A percentile compares a stretch with the other conserved stretches of the same genome.
Evolutionary conservation across 306 rosid species (phyloP).

Genomic region (Lathyrus tuberosus): DNA sequence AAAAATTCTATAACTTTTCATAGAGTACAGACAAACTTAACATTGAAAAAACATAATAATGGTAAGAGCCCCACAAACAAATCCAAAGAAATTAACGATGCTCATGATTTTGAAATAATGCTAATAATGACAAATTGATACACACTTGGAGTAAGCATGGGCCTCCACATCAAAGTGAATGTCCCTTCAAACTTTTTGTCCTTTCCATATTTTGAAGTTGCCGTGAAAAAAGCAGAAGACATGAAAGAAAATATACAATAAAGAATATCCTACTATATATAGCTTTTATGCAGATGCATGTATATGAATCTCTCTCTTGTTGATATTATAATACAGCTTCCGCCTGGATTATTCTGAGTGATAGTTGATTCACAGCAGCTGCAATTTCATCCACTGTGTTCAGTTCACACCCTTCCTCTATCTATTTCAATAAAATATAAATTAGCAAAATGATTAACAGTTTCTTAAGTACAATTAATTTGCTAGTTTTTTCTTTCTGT

Average conservation of each 20-base stretch:
- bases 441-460: neutral
- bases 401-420: constrained; percentile 71
- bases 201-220: neutral
- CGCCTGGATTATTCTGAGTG: constrained; percentile 16
- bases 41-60: no score
- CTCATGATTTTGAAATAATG: no score
- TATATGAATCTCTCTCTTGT: no score
- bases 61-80: no score
- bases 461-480: no score
- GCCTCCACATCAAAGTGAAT: neutral
- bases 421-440: constrained; percentile 46
- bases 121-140: neutral
- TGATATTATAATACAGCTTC: constrained; percentile 28
- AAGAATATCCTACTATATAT: no score
- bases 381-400: constrained; percentile 89
- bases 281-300: no score
- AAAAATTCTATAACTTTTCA: no score
- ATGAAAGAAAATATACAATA: neutral
- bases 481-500: no score
- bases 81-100: no score
- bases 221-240: neutral
- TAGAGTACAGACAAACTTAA: no score
- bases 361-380: constrained; percentile 72
- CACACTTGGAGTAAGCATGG: neutral
- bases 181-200: neutral